phyloP scores from a whole-genome alignment of 805 yeast genomes.

The Kodamaea hsintzibuensis region DNA sequence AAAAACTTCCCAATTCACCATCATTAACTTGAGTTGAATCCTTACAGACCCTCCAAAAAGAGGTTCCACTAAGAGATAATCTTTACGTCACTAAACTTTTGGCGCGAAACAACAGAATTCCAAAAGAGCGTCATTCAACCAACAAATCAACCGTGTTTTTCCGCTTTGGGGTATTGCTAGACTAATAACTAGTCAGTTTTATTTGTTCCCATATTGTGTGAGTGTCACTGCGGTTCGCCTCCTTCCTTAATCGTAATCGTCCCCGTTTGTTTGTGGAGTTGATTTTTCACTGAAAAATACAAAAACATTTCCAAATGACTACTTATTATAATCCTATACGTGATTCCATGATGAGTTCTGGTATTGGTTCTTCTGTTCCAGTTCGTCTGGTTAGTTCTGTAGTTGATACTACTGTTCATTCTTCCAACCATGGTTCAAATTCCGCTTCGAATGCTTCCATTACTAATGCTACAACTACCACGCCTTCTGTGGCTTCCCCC shows the following conservation, averaged over 20 bases:
- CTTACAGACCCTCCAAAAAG: no score
- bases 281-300: constrained; percentile 2
- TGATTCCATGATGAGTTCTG: constrained; percentile 6
- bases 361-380: neutral
- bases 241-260: neutral
- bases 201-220: neutral
- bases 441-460: no score
- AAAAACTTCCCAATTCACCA: no score
- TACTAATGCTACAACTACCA: no score
- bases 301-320: constrained; percentile 1
- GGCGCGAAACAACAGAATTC: no score
- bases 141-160: neutral
- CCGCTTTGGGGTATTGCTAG: neutral
- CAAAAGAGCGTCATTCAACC: neutral
- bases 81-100: no score
- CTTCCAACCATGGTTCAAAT: no score
- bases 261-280: neutral
- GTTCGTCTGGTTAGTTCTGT: neutral
- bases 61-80: no score
- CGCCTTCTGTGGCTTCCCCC: neutral
- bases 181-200: neutral
- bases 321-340: constrained; percentile 10
- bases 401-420: no score
- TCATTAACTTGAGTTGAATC: no score
- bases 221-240: neutral